These are phyloP conservation scores for Claviceps sp. DNA, from an alignment of 2,329 filamentous ascomycete species.

Conservation along the genomic window DNA sequence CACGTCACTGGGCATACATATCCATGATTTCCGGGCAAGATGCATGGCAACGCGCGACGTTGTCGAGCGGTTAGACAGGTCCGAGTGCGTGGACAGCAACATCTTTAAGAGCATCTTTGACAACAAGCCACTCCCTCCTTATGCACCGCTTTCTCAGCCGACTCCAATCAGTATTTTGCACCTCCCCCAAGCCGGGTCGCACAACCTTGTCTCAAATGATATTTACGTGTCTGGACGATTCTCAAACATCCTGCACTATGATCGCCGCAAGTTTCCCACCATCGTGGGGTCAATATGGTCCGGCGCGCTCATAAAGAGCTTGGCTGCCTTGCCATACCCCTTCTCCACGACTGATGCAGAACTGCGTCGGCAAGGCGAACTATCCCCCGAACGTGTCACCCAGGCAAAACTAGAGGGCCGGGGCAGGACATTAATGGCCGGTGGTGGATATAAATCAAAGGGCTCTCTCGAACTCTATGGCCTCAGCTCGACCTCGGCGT, in stretches of 20 bases:
- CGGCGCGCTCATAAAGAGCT: conserved; percentile 62
- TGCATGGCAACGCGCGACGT: conserved; percentile 18
- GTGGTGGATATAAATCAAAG: conserved; percentile 83
- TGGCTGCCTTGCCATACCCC: conserved; percentile 56
- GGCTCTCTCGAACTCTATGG: conserved; percentile 83
- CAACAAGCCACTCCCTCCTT: conserved; percentile 38
- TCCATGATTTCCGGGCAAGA: conserved; percentile 59
- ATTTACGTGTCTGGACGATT: conserved; percentile 87
- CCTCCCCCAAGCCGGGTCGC: conserved; percentile 42
- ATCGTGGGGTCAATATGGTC: conserved; percentile 71
- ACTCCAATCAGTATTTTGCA: conserved; percentile 76
- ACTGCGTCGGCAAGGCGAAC: conserved; percentile 37
- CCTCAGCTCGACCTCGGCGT: conserved; percentile 24
- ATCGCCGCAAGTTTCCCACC: conserved; percentile 70
- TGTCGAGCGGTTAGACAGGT: conserved; percentile 23
- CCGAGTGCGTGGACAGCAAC: conserved; percentile 13
- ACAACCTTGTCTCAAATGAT: conserved; percentile 50
- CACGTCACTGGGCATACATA: conserved; percentile 66
- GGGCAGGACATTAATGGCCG: conserved; percentile 61
- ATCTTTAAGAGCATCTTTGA: conserved; percentile 32
- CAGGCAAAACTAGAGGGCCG: conserved; percentile 37
- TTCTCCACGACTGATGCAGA: conserved; percentile 51
- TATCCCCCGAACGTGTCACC: conserved; percentile 40
- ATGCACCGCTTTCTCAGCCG: conserved; percentile 65
- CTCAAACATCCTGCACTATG: conserved; percentile 77